Base-by-base conservation (phyloP, 768 basidiomycete species). In the Phylloporus arenicola region DNA sequence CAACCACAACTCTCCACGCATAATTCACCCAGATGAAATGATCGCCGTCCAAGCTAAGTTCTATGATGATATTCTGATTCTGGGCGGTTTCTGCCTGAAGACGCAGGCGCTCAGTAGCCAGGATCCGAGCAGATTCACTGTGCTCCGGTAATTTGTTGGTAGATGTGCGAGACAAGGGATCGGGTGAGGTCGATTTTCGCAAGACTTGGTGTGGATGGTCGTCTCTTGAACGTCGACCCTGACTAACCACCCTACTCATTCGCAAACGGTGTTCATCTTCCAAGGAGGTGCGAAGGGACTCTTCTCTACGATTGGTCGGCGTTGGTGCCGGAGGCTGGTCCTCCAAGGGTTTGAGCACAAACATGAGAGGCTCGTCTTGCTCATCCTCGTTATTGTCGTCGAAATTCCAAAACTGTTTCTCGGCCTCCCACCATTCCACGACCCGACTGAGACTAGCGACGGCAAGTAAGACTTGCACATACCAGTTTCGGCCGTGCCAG, bases 321-420 rank as follows among this genome's bases (percentile, higher is more conserved):
- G 66, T 74, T 57, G 59, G 72, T 25, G 62, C 70, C 9, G 65
- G 67, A 47, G 58, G 70, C 38, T 58, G 72, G 29, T 90, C 88
- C 33, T 84, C 86, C 17, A 79, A 81, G 0, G 95, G 86, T 67
- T 95, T 96, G 67, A 92, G 86, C 48, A 98, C 92, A 62, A 98
- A 98, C 57, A 86, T 82, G 44, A 98, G 72, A 1, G 92, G 91
- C 57, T 97, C 95, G 49, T 91, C 87, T 64, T 88, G 83, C 59
- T 92, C 92, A 52, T 90, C 85, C 40, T 88, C 88, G 54, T 88
- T 86, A 59, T 90, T 86, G 63, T 92, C 90, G 63, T 94, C 89
- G 64, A 97, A 98, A 62, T 96, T 96, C 96, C 96, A 99, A 69
- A 99, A 99, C 58, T 94, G 92, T 63, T 94, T 94, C 74, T 98